Base-by-base conservation (phyloP, 164 flowering plant genomes). In the Vitis labrusca region DNA sequence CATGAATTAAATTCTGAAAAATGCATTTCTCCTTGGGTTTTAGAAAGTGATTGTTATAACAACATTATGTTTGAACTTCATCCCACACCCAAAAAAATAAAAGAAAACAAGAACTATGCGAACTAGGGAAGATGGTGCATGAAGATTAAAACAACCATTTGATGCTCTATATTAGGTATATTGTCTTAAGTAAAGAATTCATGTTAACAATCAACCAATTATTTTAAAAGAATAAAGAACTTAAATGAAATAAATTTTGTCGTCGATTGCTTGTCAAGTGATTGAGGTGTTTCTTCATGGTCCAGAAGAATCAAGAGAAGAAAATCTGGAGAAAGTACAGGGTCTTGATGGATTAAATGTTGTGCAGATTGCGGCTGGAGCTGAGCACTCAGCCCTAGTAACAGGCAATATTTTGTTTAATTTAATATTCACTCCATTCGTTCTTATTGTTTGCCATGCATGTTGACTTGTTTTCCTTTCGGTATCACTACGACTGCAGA, bases 331-430 rank as follows among this genome's bases (percentile, higher is more conserved):
- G 65, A 77, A 63, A 73, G 81, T 91, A 57, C 70, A 78, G 61
- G 82, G 71, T 48, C 81, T 81, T 52, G 72, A 77, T 37, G 86
- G 85, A 52, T 50, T 14, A 15, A 86, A 80, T 72, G 86, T 88
- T 49, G 4, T 75, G 37, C 70, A 80, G 37, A 82, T 91, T 76
- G 90, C 94, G 69, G 90, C 95, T 44, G 99, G 97, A 74, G 89
- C 99, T 30, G 95, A 94, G 81, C 97, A 94, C 80, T 94, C 97
- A 1, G 91, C 85, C 59, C 5, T 91, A 52, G 83, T 88, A 51
- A 87, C 93, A 77, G 97, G 97, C 73, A 81, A 79, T 78, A 54
- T 32, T 1, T 56, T 9, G 6, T 56, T 44, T 2, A 10, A 47
- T 10, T 50, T 61, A 47, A 30, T 47, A 16, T 50, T 10, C 13